phyloP scores from a whole-genome alignment of 179 eudicot species.

The Silene coronaria region DNA sequence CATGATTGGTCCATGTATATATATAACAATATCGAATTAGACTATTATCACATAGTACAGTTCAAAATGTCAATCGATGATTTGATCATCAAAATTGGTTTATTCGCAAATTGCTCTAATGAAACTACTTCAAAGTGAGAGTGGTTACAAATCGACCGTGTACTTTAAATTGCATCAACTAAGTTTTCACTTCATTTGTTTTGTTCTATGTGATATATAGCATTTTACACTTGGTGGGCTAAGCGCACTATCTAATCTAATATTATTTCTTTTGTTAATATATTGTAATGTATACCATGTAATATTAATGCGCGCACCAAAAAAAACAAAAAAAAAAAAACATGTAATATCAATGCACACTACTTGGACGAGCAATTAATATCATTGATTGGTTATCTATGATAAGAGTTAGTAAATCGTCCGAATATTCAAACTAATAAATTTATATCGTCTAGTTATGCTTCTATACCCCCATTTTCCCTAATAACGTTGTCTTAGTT shows the following conservation, averaged over 20 bases:
- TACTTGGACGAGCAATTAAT: too few species aligned
- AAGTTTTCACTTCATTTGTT: neutral
- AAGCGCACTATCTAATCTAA: neutral
- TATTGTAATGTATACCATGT: too few species aligned
- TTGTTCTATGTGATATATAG: neutral
- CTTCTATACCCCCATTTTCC: too few species aligned
- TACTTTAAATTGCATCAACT: constrained; percentile 9
- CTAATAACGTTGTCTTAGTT: too few species aligned
- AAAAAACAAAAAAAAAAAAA: too few species aligned
- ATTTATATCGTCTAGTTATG: too few species aligned
- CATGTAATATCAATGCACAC: too few species aligned
- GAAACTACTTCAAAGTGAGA: constrained; percentile 10
- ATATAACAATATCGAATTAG: neutral
- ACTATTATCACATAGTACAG: neutral
- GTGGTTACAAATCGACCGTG: constrained; percentile 13
- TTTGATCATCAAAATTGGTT: constrained; percentile 11
- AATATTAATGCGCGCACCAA: too few species aligned
- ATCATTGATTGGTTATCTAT: too few species aligned
- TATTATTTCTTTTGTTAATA: neutral
- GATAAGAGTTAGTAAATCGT: too few species aligned
- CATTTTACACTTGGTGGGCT: constrained; percentile 11
- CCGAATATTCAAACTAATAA: too few species aligned
- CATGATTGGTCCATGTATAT: neutral
- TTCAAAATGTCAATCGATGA: neutral
- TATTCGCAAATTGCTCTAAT: neutral